Evolutionary conservation across 192 early-diverging fungal genomes (phyloP).

Genomic region (Paraglomus brasilianum): DNA sequence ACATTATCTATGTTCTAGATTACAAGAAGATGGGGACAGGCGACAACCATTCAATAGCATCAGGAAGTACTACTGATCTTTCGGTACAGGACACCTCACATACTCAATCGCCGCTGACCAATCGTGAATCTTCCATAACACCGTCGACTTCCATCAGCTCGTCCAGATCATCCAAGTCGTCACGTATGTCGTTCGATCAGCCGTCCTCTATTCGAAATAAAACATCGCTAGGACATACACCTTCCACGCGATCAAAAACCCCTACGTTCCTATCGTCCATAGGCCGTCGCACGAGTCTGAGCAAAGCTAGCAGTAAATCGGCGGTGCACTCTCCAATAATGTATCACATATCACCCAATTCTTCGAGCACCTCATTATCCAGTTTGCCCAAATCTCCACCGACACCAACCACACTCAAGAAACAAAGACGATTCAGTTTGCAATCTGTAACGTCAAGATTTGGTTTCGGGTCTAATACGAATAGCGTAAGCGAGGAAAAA

Average conservation of each 20-base stretch:
- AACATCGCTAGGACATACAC: constrained; percentile 3
- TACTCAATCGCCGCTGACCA: too few relatives aligned
- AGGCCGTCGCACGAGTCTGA: constrained; percentile 8
- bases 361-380: not conserved
- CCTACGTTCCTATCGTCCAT: not conserved
- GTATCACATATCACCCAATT: constrained; percentile 2
- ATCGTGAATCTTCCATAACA: too few relatives aligned
- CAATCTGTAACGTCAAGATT: constrained; percentile 27
- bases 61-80: too few relatives aligned
- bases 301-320: constrained; percentile 6
- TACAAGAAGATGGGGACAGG: too few relatives aligned
- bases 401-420: not conserved
- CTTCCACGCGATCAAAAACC: constrained; percentile 1
- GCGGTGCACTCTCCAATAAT: constrained; percentile 14
- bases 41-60: too few relatives aligned
- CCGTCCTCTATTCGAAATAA: not conserved
- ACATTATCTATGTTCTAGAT: too few relatives aligned
- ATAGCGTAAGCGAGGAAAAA: too few relatives aligned
- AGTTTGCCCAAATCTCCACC: not conserved
- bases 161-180: not conserved
- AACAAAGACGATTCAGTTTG: constrained; percentile 30
- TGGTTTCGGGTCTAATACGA: constrained; percentile 4
- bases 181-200: not conserved
- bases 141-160: too few relatives aligned
- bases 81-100: too few relatives aligned